A percentile compares a stretch with the other conserved stretches of the same genome.
Evolutionary conservation across 2,329 filamentous ascomycete species (phyloP).

Genomic region (Albophoma yamanashiensis): DNA sequence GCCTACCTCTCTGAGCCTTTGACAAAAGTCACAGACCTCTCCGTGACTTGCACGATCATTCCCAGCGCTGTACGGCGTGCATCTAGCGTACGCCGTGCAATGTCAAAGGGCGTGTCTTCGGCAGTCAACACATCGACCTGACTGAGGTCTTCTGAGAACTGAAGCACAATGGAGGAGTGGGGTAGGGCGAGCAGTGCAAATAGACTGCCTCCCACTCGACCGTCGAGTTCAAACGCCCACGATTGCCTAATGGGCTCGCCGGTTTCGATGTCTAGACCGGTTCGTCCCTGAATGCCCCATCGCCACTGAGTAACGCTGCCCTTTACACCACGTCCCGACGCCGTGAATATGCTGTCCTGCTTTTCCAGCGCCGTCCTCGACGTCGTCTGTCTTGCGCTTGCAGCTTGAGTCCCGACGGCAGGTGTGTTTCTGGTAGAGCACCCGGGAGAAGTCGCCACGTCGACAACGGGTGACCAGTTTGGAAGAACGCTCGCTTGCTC

Average conservation of each 20-base stretch:
- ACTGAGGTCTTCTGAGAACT: constrained; percentile 35
- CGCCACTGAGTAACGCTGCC: constrained; percentile 60
- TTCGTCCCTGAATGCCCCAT: constrained; percentile 57
- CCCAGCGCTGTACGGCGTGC: constrained; percentile 24
- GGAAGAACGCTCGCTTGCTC: constrained; percentile 38
- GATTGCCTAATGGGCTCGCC: constrained; percentile 36
- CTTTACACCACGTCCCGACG: constrained; percentile 50
- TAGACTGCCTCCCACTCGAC: constrained; percentile 9
- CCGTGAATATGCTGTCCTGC: constrained; percentile 51
- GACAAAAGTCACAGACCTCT: constrained; percentile 30
- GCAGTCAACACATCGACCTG: constrained; percentile 31
- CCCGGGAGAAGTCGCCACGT: constrained; percentile 37
- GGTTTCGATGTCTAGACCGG: constrained; percentile 47
- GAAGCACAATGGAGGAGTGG: constrained; percentile 35
- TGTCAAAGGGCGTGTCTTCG: constrained; percentile 36
- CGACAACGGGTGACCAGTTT: constrained; percentile 52
- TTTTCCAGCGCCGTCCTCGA: constrained; percentile 9
- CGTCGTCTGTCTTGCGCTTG: constrained; percentile 3
- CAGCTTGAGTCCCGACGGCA: constrained; percentile 1
- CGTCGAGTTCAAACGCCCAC: constrained; percentile 36
- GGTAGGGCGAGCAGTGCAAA: constrained; percentile 38
- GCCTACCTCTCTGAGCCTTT: constrained; percentile 24
- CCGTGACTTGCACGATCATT: constrained; percentile 43
- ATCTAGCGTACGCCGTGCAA: constrained; percentile 40
- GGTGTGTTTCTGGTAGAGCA: constrained; percentile 13